A percentile compares a stretch with the other conserved stretches of the same genome.
phyloP scores from a whole-genome alignment of 2,329 filamentous ascomycete species.

The Hypoxylon sp. region DNA sequence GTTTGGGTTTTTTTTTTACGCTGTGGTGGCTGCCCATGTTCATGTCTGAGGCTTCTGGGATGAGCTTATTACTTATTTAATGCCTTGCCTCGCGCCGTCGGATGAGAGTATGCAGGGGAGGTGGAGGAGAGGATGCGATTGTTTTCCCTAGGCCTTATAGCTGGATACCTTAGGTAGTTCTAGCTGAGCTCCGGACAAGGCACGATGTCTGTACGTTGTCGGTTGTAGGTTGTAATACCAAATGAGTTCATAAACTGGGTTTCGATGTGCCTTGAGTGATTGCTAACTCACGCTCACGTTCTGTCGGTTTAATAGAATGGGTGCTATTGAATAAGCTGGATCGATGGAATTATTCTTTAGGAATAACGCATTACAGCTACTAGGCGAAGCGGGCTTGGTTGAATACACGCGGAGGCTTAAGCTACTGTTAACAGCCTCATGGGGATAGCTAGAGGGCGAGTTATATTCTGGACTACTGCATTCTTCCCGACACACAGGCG shows the following conservation, averaged over 20 bases:
- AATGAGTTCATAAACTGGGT: constrained; percentile 14
- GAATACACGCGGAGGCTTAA: too few relatives aligned
- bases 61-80: neutral
- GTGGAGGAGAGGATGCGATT: constrained; percentile 10
- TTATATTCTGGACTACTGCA: too few relatives aligned
- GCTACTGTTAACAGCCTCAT: too few relatives aligned
- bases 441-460: too few relatives aligned
- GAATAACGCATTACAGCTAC: too few relatives aligned
- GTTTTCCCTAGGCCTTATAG: constrained; percentile 10
- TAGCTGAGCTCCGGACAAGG: constrained; percentile 3
- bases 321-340: neutral
- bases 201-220: constrained; percentile 14
- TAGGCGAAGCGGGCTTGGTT: too few relatives aligned
- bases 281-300: neutral
- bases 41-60: neutral
- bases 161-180: constrained; percentile 7
- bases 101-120: neutral
- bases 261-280: constrained; percentile 6
- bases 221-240: constrained; percentile 17
- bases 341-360: too few relatives aligned
- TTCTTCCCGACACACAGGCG: too few relatives aligned
- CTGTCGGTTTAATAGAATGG: too few relatives aligned
- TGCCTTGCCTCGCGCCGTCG: neutral
- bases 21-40: neutral
- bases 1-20: constrained; percentile 15